Evolutionary conservation across 1,284 basidiomycete genomes (phyloP).

Genomic region (Abortiporus biennis): DNA sequence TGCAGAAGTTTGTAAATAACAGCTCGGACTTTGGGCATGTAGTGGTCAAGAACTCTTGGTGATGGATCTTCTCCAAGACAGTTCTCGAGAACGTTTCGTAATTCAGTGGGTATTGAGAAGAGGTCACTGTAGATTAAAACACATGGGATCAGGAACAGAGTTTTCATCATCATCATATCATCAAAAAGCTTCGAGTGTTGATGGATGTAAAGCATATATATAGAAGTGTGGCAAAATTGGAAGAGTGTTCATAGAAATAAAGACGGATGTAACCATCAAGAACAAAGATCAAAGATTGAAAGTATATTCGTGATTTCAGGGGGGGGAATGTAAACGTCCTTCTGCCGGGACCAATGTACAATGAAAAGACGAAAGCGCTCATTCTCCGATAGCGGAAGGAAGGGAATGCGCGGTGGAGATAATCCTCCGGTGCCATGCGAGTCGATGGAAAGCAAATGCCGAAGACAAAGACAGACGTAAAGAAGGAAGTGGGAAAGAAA

Average conservation of each 20-base stretch:
- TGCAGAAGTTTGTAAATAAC: constrained; percentile 79
- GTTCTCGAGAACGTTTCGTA: constrained; percentile 79
- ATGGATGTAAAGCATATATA: background rate
- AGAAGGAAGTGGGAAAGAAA: constrained; percentile 7
- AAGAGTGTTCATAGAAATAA: no score
- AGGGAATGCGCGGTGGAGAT: constrained; percentile 1
- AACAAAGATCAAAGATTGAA: no score
- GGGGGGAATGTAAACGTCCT: no score
- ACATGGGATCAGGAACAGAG: constrained; percentile 4
- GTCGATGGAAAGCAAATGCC: background rate
- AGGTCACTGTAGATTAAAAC: constrained; percentile 59
- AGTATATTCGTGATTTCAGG: no score
- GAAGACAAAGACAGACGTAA: background rate
- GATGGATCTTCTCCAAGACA: constrained; percentile 85
- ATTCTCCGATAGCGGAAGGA: background rate
- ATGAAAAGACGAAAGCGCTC: background rate
- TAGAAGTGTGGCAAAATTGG: no score
- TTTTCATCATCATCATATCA: constrained; percentile 1
- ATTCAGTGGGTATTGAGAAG: constrained; percentile 71
- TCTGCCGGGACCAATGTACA: no score
- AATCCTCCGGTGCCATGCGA: constrained; percentile 3
- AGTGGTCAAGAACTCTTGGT: constrained; percentile 62
- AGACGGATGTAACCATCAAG: no score
- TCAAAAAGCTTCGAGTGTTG: background rate
- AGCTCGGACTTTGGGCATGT: constrained; percentile 76